Evolutionary conservation across 768 basidiomycete species (phyloP).

Genomic region (Suillus hirtellus): DNA sequence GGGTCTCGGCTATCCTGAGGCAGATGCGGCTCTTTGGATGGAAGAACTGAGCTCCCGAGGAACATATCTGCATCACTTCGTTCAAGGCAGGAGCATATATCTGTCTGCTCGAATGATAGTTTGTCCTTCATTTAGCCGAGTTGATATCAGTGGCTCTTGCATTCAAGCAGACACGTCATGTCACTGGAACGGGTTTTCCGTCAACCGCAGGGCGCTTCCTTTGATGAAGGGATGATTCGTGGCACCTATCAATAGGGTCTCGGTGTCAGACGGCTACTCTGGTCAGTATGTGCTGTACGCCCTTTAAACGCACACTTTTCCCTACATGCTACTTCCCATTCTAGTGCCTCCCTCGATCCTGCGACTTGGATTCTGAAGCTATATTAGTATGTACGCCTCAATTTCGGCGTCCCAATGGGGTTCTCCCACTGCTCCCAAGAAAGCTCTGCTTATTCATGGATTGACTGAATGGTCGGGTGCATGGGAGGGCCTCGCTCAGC

Average conservation of each 20-base stretch:
- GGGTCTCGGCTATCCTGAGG: background rate
- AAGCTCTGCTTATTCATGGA: slow-evolving; percentile 20
- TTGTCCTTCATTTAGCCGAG: background rate
- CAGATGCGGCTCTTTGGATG: background rate
- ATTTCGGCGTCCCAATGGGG: slow-evolving; percentile 20
- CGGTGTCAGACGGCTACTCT: background rate
- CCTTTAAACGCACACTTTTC: background rate
- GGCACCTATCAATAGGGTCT: background rate
- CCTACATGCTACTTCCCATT: background rate
- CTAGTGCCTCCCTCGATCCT: background rate
- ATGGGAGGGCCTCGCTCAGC: slow-evolving; percentile 20
- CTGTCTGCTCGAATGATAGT: background rate
- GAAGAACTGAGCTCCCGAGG: background rate
- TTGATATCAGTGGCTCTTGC: background rate
- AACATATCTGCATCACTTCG: background rate
- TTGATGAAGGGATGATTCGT: background rate
- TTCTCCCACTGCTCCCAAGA: slow-evolving; percentile 16
- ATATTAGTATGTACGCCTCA: background rate
- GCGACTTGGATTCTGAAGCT: background rate
- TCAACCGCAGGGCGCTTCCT: background rate
- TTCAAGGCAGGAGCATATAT: background rate
- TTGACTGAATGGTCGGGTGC: slow-evolving; percentile 18
- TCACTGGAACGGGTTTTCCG: background rate
- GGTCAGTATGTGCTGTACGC: background rate
- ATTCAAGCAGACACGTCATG: background rate